Evolutionary conservation across 208 protist genomes (phyloP), one percentile per base, ranked within the genome.

Genomic region (Trichomonas gallinae): DNA sequence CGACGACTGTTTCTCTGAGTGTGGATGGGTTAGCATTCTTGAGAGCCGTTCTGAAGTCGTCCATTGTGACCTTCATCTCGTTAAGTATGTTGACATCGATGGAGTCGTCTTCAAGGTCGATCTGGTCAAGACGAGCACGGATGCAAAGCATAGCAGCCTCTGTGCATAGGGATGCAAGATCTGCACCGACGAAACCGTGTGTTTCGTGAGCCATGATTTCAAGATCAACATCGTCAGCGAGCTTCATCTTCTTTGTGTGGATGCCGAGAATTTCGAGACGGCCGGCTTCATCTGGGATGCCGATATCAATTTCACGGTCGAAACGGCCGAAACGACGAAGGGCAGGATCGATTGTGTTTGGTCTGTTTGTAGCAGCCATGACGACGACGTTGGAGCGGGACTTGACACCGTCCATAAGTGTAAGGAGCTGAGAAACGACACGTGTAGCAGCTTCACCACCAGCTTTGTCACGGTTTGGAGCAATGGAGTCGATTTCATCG

Each of bases 221-320:
- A 40, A 97, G 48, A 97, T 99, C 99, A 15, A 99, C 99, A 96
- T 99, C 98, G n/a, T 98, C 98, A 96, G 98, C 98, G 26, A 99
- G 98, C 98, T 99, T 99, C 99, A 99, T 99, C 98, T 99, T 99
- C 97, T 99, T 99, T 15, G 99, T 99, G 98, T 99, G 99, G 97
- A 99, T 99, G 97, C 98, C 98, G 38, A 99, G 97, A 91, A 99
- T 99, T 51, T 97, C 97, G 44, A 97, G 89, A 93, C 97, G 96
- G 21, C 97, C 97, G 38, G 98, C 99, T 96, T 99, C 98, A 97
- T 99, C 99, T n/a, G 99, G 99, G 58, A 99, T 99, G 58, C 99
- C 99, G 97, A 99, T 99, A 98, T 99, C 99, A 63, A 99, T 98
- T 98, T 99, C 99, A 96, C 99, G 98, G 97, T 99, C 99, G 97